These are phyloP conservation scores for Nematodospora anomalae DNA, from an alignment of 1,139 yeast species.

Conservation along the genomic window DNA sequence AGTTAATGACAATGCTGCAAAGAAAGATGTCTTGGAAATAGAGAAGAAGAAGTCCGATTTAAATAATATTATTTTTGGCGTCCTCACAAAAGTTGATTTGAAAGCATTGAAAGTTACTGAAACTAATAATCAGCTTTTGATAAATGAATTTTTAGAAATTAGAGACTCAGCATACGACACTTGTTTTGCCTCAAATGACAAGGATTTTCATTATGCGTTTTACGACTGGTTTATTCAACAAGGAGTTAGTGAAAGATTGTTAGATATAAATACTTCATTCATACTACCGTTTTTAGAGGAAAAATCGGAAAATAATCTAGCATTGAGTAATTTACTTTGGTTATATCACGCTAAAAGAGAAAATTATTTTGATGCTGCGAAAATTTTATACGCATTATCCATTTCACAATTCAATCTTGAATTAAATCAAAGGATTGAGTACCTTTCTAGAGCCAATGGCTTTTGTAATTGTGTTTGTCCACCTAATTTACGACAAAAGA, in stretches of 20 bases:
- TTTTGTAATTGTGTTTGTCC: constrained; percentile 86
- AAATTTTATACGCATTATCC: constrained; percentile 72
- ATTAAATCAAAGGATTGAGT: constrained; percentile 79
- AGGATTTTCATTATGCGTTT: constrained; percentile 81
- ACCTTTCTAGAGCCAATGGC: constrained; percentile 87
- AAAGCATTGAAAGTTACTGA: constrained; percentile 58
- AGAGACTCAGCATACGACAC: constrained; percentile 74
- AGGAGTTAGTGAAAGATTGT: constrained; percentile 72
- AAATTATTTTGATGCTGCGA: constrained; percentile 79
- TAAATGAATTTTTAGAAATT: constrained; percentile 56
- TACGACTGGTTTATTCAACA: constrained; percentile 90
- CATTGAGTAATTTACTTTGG: constrained; percentile 84
- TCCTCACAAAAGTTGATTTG: constrained; percentile 70
- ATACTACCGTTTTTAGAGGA: constrained; percentile 76
- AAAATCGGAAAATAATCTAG: constrained; percentile 64
- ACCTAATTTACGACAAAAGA: constrained; percentile 72
- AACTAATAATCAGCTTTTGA: constrained; percentile 40
- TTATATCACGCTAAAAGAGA: constrained; percentile 83
- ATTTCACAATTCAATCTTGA: constrained; percentile 69
- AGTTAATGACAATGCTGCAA: constrained; percentile 12
- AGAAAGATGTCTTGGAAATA: constrained; percentile 14
- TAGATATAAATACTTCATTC: constrained; percentile 79
- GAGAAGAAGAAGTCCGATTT: constrained; percentile 49
- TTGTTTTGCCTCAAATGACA: constrained; percentile 75
- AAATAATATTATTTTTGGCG: constrained; percentile 72